Evolutionary conservation across 345 rosid species (phyloP), one percentile per base, ranked within the genome.

Genomic region (Excoecaria cochinchinensis): DNA sequence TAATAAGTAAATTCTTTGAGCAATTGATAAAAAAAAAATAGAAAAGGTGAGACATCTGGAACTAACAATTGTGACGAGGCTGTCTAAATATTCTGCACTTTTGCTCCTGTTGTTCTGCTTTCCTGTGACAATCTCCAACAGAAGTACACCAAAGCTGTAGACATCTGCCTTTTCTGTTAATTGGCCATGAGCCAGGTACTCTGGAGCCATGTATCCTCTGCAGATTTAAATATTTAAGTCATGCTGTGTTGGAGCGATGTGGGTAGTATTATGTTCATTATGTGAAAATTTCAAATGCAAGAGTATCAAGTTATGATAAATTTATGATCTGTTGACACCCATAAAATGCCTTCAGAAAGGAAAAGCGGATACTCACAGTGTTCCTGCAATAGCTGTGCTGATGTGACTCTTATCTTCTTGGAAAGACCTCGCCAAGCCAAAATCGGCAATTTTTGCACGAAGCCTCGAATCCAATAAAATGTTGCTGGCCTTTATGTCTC

Each of bases 191-290:
- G 93, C 95, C 13, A 92, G 86, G 85, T 91, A 95, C 81, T 95
- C 97, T 0, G 97, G 99, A 76, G 99, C 97, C 97, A 95, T 92
- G 77, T 95, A 91, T 24, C 99, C 99, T 24, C 99, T 92, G 77
- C n/a, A 75, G 51, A 84, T 78, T n/a, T n/a, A n/a, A n/a, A 61
- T 57, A 72, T 52, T 22, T 36, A 51, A 65, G 21, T 72, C 67
- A 72, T 48, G 15, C 44, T 6, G 69, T 31, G 53, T 17, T 44
- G 0, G 2, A 61, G 39, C 42, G 42, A 42, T 40, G 22, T 6
- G 74, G 65, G 38, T 39, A 5, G 4, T 40, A 58, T n/a, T 19
- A 42, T 13, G 36, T 56, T 40, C 40, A 55, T 73, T 51, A 47
- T 8, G 3, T 25, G 71, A 9, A 14, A 52, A 55, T 38, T 57